These are phyloP conservation scores for Exophiala xenobiotica DNA, from an alignment of 2,329 filamentous ascomycete genomes.

Conservation along the genomic window DNA sequence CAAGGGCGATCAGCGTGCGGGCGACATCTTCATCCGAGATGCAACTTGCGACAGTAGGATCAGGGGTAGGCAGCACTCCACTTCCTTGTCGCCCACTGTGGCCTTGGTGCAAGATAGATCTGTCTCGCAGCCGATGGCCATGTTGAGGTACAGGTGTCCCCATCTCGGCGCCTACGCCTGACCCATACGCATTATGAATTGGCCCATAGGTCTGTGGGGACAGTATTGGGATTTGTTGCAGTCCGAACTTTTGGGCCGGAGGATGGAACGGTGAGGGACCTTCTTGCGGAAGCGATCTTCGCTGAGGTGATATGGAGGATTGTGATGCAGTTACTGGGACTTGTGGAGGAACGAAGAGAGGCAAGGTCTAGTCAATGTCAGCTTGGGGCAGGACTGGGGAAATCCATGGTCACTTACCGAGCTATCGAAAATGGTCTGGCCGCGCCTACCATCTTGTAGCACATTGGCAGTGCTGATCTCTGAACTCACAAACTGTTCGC, in stretches of 20 bases:
- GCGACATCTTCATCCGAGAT: slow-evolving; percentile 98
- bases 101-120: slow-evolving; percentile 33
- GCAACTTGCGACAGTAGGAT: slow-evolving; percentile 94
- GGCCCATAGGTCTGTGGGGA: slow-evolving; percentile 78
- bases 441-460: slow-evolving; percentile 91
- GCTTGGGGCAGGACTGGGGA: slow-evolving; percentile 21
- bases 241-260: slow-evolving; percentile 69
- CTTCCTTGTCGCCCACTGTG: slow-evolving; percentile 49
- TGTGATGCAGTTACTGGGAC: slow-evolving; percentile 94
- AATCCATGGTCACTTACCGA: slow-evolving; percentile 67
- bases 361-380: slow-evolving; percentile 70
- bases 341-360: slow-evolving; percentile 89
- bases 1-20: slow-evolving; percentile 92
- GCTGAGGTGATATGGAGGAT: slow-evolving; percentile 90
- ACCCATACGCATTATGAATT: slow-evolving; percentile 42
- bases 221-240: slow-evolving; percentile 57
- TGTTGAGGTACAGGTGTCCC: slow-evolving; percentile 46
- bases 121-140: slow-evolving; percentile 65
- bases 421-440: slow-evolving; percentile 92
- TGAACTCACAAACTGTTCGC: slow-evolving; percentile 84
- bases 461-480: slow-evolving; percentile 99
- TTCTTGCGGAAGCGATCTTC: slow-evolving; percentile 72
- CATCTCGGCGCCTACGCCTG: slow-evolving; percentile 26
- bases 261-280: slow-evolving; percentile 72
- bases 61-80: slow-evolving; percentile 82